Evolutionary conservation across 179 eudicot genomes (phyloP).

Genomic region (Beta corolliflora): DNA sequence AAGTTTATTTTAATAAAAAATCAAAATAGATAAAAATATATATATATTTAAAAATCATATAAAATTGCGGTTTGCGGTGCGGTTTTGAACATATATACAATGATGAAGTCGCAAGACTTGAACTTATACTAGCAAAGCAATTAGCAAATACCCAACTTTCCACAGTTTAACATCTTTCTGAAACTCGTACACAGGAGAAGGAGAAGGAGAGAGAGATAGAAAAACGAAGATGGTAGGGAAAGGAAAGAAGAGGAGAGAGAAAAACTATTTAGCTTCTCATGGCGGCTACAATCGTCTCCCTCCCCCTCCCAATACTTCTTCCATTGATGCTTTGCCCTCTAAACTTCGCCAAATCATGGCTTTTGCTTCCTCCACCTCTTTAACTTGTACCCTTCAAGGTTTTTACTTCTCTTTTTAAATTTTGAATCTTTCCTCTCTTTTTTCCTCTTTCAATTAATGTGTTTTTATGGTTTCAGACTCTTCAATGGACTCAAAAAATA

Average conservation of each 20-base stretch:
- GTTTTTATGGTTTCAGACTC: constrained; percentile 28
- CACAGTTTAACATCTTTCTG: too few species aligned
- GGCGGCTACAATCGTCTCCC: constrained; percentile 64
- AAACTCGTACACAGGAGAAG: not conserved
- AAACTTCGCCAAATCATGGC: constrained; percentile 72
- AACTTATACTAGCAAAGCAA: too few species aligned
- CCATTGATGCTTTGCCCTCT: constrained; percentile 67
- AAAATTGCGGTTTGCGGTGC: too few species aligned
- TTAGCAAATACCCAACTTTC: too few species aligned
- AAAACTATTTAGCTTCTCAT: constrained; percentile 81
- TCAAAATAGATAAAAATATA: too few species aligned
- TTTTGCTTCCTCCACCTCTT: constrained; percentile 35
- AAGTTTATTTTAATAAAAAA: too few species aligned
- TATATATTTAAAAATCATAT: too few species aligned
- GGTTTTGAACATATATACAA: too few species aligned
- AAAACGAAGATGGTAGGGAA: constrained; percentile 62
- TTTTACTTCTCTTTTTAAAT: not conserved
- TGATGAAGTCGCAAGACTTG: too few species aligned
- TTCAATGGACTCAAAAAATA: constrained; percentile 24
- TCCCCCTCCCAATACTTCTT: constrained; percentile 67
- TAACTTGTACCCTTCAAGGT: constrained; percentile 24
- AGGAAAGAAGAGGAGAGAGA: constrained; percentile 75
- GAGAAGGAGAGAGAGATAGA: not conserved
- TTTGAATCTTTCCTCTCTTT: not conserved
- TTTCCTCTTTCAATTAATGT: not conserved